A percentile compares a stretch with the other conserved stretches of the same genome.
phyloP scores from a whole-genome alignment of 2,329 filamentous ascomycete genomes.

The Penicillium sp. region DNA sequence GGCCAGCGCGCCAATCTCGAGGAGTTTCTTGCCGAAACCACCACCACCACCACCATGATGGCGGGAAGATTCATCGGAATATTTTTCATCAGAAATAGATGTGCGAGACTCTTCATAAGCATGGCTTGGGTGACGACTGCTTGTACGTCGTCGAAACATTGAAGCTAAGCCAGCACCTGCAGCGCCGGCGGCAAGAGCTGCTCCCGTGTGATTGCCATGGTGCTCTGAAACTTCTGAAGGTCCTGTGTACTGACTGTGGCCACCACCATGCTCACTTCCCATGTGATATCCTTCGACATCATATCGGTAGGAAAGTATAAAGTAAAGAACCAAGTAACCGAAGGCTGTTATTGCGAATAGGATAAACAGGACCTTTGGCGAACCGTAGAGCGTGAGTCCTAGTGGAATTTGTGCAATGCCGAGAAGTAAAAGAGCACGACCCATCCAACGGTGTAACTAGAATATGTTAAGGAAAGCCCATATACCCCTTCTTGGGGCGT shows the following conservation, averaged over 20 bases:
- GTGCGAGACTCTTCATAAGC: conserved; percentile 49
- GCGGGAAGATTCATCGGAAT: conserved; percentile 51
- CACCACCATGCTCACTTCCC: conserved; percentile 56
- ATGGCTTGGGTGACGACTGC: conserved; percentile 46
- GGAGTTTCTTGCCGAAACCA: conserved; percentile 60
- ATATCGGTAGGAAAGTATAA: conserved; percentile 72
- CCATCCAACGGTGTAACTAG: conserved; percentile 84
- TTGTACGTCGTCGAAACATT: conserved; percentile 43
- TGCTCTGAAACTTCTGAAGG: conserved; percentile 52
- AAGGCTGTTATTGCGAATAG: conserved; percentile 78
- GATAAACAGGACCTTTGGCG: conserved; percentile 79
- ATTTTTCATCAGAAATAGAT: conserved; percentile 66
- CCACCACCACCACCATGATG: conserved; percentile 34
- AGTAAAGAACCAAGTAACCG: conserved; percentile 70
- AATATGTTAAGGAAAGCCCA: conserved; percentile 41
- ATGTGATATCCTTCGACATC: conserved; percentile 48
- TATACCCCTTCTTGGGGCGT: not conserved
- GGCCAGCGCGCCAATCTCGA: conserved; percentile 60
- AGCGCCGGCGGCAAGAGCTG: conserved; percentile 48
- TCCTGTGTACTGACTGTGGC: conserved; percentile 55
- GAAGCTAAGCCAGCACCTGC: conserved; percentile 59
- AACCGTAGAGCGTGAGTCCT: conserved; percentile 88
- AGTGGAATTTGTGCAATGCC: conserved; percentile 85
- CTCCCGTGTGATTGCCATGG: conserved; percentile 48
- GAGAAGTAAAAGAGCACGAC: conserved; percentile 72